Evolutionary conservation across 371 early-diverging fungal genomes (phyloP), one percentile per base, ranked within the genome.

Genomic region (Zancudomyces culisetae): DNA sequence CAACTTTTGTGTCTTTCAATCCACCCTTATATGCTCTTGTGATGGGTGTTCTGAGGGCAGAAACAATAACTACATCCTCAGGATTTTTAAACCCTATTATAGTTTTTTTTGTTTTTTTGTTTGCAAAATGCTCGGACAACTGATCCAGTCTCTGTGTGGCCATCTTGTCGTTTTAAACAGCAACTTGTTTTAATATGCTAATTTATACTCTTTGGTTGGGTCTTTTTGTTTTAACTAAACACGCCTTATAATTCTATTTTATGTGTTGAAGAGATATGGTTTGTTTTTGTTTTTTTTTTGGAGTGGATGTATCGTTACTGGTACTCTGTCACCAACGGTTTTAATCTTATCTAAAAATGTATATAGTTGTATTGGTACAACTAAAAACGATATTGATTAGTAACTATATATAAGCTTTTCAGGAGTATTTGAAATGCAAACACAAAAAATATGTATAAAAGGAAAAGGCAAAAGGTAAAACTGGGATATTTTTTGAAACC

Each of bases 21-120:
- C 77, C 84, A 63, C 98, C 98, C 75, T 86, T 89, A 63, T 84
- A 81, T 29, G 87, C 85, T 56, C 85, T 82, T 55, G 85, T 83
- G 55, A 95, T 77, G 49, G 95, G 83, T 26, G 94, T 88, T 64
- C 96, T 88, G 60, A 85, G 70, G 45, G 87, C 87, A 58, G 75
- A 67, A 52, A 88, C 85, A 55, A 88, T 81, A 53, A 88, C 87
- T 22, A 88, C 77, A 59, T 88, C 88, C 46, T 88, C 85, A 52
- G 82, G 82, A 40, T 74, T 76, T 72, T 85, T 80, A 70, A 77
- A 75, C 56, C 85, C 85, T 47, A 83, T 66, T 45, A 55, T 57
- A 18, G 63, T 62, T 56, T 60, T 61, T 22, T 71, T 59, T 26
- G 70, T 68, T 55, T 66, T 66, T 62, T 61, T 61, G 49, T 79